Evolutionary conservation across 2,329 filamentous ascomycete species (phyloP), one percentile per base, ranked within the genome.

Genomic region (Lomentospora prolificans): DNA sequence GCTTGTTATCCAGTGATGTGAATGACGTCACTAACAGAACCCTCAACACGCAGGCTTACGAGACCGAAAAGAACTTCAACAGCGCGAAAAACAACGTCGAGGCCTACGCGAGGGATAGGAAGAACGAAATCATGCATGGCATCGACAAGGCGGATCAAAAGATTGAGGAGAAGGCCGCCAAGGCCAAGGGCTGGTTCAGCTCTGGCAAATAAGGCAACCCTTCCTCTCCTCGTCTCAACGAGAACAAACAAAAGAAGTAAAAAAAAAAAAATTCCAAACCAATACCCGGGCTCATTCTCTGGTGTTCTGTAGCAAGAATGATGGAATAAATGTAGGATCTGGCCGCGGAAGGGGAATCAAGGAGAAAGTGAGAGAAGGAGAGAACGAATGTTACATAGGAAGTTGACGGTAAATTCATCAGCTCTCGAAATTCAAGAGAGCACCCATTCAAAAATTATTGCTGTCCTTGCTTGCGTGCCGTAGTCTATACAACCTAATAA

Each of bases 151-250:
- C 91, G 64, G 91, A 96, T 73, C 81, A 83, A 64, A 90, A 84
- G 61, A 86, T 96, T 54, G 87, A 91, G 75, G 76, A 88, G 61
- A 84, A 84, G 61, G 83, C 90, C 3, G 72, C 84, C 53, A 87
- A 96, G 76, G 87, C 90, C 48, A 96, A 96, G 83, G 81, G 87
- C 68, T 96, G 90, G 91, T 95, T 96, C 65, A 86, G 22, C 19
- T 4, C n/a, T 46, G 44, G n/a, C 9, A 46, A 30, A 30, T 36
- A 10, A 28, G 48, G 30, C 17, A n/a, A n/a, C n/a, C n/a, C n/a
- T n/a, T n/a, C n/a, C n/a, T n/a, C 14, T 25, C 27, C 25, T 36
- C n/a, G n/a, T n/a, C n/a, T n/a, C n/a, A n/a, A n/a, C n/a, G 24
- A 39, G 48, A 41, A 9, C 39, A 27, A 36, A 33, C 25, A 3